phyloP scores from a whole-genome alignment of 1,284 basidiomycete species.

The Quambalaria eucalypti region DNA sequence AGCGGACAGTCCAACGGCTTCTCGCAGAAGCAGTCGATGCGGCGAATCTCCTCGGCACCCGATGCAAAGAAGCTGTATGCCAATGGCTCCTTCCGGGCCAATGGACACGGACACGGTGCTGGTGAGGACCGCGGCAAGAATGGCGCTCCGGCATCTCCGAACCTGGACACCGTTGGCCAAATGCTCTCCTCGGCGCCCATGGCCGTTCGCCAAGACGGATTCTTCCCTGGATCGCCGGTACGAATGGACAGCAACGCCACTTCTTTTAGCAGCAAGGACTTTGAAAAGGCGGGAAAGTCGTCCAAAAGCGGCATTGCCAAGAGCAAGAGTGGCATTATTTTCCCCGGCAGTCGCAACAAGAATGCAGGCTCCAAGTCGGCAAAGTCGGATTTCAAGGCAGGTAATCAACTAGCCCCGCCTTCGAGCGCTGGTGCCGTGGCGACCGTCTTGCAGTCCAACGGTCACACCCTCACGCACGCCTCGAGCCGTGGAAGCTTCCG shows the following conservation, averaged over 20 bases:
- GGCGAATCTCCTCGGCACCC: not conserved
- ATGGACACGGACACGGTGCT: conserved; percentile 52
- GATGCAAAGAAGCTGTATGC: not conserved
- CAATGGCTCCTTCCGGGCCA: conserved; percentile 42
- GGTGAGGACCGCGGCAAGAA: conserved; percentile 8
- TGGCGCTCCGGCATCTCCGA: conserved; percentile 7
- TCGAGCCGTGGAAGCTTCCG: conserved; percentile 59
- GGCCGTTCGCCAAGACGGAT: conserved; percentile 10
- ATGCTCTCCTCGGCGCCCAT: not conserved
- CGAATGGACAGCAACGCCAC: conserved; percentile 40
- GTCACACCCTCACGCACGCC: conserved; percentile 17
- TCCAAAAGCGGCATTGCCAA: conserved; percentile 16
- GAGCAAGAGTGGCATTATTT: conserved; percentile 15
- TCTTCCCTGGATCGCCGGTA: conserved; percentile 35
- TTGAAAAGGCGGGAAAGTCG: conserved; percentile 23
- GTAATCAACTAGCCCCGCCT: conserved; percentile 3
- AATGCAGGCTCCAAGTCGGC: not conserved
- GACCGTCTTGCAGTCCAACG: conserved; percentile 61
- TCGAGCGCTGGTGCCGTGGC: conserved; percentile 49
- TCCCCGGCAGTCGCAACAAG: conserved; percentile 4
- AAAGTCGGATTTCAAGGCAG: not conserved
- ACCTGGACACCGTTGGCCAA: conserved; percentile 6
- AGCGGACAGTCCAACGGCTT: conserved; percentile 14
- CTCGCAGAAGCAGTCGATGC: not conserved
- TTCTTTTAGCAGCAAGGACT: conserved; percentile 40